Percentiles rank a stretch among this genome's conserved stretches.
phyloP scores from a whole-genome alignment of 306 rosid species.

The Sphenostylis stenocarpa region DNA sequence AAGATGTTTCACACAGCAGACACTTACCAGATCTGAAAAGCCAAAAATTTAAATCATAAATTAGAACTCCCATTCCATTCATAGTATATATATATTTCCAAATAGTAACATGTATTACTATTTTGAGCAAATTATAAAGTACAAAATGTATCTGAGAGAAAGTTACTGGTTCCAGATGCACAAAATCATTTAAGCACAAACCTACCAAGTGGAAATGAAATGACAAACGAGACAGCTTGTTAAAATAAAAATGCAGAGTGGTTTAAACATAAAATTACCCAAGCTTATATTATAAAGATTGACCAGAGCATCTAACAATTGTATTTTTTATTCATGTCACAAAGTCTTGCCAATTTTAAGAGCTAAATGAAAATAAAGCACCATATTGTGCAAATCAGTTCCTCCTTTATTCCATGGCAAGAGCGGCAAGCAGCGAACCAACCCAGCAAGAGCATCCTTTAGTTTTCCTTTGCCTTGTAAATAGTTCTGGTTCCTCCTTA shows the following conservation, averaged over 20 bases:
- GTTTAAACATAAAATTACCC: not conserved
- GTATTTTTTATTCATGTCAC: not conserved
- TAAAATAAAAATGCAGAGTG: slow-evolving; percentile 4
- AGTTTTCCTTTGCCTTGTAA: slow-evolving; percentile 76
- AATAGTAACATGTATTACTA: too few relatives aligned
- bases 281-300: not conserved
- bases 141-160: not conserved
- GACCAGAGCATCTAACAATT: not conserved
- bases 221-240: not conserved
- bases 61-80: not conserved
- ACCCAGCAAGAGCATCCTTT: slow-evolving; percentile 65
- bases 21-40: not conserved
- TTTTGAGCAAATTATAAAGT: not conserved
- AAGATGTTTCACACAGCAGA: not conserved
- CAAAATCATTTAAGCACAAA: not conserved
- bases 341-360: slow-evolving; percentile 11
- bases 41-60: not conserved
- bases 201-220: slow-evolving; percentile 14
- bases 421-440: slow-evolving; percentile 75
- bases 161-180: not conserved
- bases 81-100: too few relatives aligned
- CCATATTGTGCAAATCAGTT: slow-evolving; percentile 56
- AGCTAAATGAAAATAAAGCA: slow-evolving; percentile 34
- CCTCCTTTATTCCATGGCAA: slow-evolving; percentile 70
- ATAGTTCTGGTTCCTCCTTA: slow-evolving; percentile 63